Evolutionary conservation across 345 rosid genomes (phyloP).

Genomic region (Syzygium grande): DNA sequence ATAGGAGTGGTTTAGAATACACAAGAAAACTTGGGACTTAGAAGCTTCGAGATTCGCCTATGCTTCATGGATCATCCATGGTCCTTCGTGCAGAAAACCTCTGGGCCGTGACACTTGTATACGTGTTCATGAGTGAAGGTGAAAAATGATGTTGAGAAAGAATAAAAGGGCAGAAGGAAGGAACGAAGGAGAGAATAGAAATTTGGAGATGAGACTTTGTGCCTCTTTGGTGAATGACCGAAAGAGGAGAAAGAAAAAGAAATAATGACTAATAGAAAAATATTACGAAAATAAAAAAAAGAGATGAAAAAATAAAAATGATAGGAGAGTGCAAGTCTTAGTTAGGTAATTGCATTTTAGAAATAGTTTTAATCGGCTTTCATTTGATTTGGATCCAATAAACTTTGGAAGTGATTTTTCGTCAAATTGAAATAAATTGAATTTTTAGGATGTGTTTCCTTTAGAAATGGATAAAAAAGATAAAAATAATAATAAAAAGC

Average conservation of each 20-base stretch:
- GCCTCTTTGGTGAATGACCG: background rate
- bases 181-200: background rate
- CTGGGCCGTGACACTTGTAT: too few species aligned
- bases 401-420: background rate
- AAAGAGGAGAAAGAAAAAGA: background rate
- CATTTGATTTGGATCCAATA: background rate
- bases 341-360: background rate
- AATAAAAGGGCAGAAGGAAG: background rate
- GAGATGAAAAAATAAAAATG: background rate
- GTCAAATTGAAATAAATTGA: background rate
- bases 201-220: background rate
- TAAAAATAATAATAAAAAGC: background rate
- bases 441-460: background rate
- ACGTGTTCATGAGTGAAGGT: background rate
- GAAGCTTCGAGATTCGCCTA: too few species aligned
- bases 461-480: background rate
- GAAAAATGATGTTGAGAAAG: background rate
- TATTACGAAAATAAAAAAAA: background rate
- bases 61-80: too few species aligned
- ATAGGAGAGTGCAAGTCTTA: background rate
- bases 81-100: too few species aligned
- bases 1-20: too few species aligned
- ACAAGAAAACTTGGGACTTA: too few species aligned
- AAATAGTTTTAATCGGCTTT: background rate
- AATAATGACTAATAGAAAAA: background rate